Base-by-base conservation (phyloP, 1,284 basidiomycete species). In the Pterulicium gracile region DNA sequence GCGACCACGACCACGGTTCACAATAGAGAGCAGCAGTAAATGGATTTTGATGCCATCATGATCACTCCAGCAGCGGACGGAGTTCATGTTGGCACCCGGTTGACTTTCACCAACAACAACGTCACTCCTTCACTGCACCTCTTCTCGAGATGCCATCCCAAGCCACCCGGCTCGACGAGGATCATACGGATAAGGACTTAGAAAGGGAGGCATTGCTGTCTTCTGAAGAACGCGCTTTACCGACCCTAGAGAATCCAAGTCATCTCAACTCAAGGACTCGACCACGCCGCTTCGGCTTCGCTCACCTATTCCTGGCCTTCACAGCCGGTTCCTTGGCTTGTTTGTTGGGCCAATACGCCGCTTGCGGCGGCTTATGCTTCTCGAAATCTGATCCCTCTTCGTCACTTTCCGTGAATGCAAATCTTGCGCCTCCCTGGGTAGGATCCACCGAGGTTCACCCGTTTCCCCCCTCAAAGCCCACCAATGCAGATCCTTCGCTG, bases 381-480 rank as follows among this genome's bases (percentile, higher is more conserved):
- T 42, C 49, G 34, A 43, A 44, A 35, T 19, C 36, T 18, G 39
- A n/a, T 35, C 27, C 27, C n/a, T 36, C 10, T 20, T n/a, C 42
- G 12, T n/a, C 27, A 20, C 39, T 44, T 15, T 42, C 53, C 24
- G 49, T 40, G 3, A 51, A 55, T 14, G 49, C 59, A 15, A 52
- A 58, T 7, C 50, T 74, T 5, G 81, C 77, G 1, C 66, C 77
- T 4, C 75, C 80, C 1, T 75, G 76, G 55, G 81, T 75, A 20
- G 83, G 85, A n/a, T 84, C 81, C 1, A 81, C 81, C 2, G 68
- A 74, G 51, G 67, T 73, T 2, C 77, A 86, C 60, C 59, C 75
- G 24, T 88, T 75, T 58, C 86, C 86, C n/a, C 85, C 86, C 1
- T 53, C 72, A 0, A 71, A 73, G 1, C 83, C 85, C 0, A 87